These are phyloP conservation scores for Trichoderma atroviride DNA, from an alignment of 2,329 filamentous ascomycete species.

Conservation along the genomic window DNA sequence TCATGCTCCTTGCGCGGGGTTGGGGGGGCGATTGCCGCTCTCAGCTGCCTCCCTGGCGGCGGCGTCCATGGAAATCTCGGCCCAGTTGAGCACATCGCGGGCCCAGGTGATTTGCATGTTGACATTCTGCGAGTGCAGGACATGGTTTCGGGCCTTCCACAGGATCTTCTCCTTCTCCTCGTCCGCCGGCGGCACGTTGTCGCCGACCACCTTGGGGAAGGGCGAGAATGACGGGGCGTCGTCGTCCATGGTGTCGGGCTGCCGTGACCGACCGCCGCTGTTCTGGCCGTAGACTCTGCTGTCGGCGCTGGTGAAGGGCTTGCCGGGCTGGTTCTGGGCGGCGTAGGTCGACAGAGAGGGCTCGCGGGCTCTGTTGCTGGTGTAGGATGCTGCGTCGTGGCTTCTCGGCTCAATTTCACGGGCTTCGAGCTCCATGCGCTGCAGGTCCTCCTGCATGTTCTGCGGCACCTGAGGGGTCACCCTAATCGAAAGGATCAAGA, in stretches of 20 bases:
- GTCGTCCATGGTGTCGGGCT: slow-evolving; percentile 50
- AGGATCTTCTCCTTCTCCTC: slow-evolving; percentile 91
- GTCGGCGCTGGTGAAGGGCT: slow-evolving; percentile 18
- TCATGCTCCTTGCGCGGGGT: slow-evolving; percentile 91
- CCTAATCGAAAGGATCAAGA: slow-evolving; percentile 53
- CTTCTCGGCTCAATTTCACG: slow-evolving; percentile 48
- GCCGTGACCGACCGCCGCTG: slow-evolving; percentile 38
- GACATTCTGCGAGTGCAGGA: slow-evolving; percentile 91
- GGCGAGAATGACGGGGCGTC: slow-evolving; percentile 81
- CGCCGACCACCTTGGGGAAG: slow-evolving; percentile 83
- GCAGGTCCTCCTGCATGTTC: slow-evolving; percentile 94
- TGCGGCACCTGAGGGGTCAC: slow-evolving; percentile 94
- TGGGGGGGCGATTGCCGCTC: slow-evolving; percentile 57
- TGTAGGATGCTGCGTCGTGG: slow-evolving; percentile 28
- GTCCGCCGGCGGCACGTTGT: slow-evolving; percentile 90
- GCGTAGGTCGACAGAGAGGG: slow-evolving; percentile 48
- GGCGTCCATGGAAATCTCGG: slow-evolving; percentile 80
- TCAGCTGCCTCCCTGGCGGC: slow-evolving; percentile 63
- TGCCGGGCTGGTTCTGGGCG: slow-evolving; percentile 30
- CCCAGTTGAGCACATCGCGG: slow-evolving; percentile 85
- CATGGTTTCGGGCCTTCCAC: slow-evolving; percentile 79
- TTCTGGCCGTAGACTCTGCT: slow-evolving; percentile 17
- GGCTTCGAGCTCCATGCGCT: slow-evolving; percentile 84
- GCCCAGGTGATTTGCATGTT: slow-evolving; percentile 98
- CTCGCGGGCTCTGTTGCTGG: slow-evolving; percentile 46